Base-by-base conservation (phyloP, 495 filamentous ascomycete species). In the Penicillium lividum region DNA sequence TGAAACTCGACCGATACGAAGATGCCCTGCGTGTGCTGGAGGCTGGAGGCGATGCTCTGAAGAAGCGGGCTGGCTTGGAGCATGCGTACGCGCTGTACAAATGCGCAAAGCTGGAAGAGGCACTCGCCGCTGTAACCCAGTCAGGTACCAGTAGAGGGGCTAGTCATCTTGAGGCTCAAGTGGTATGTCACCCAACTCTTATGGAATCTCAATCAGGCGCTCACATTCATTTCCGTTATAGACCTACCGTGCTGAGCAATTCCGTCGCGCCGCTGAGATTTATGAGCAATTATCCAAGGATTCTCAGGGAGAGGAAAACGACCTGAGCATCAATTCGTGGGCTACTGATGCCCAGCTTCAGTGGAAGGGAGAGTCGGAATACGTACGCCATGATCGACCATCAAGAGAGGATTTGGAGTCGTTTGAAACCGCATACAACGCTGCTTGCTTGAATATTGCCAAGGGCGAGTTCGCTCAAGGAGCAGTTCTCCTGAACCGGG, bases 1-100 rank as follows among this genome's bases (percentile, higher is more conserved):
- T 98, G 51, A 96, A 95, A 69, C 86, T 98, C 51, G 95, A 99
- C 69, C 91, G 93, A 57, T 97, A 88, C 71, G 88, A 94, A 18
- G 94, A 98, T 75, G 89, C 92, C 25, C 78, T 96, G 49, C 86
- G 84, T 44, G 83, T 85, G 33, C 81, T 98, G 55, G 85, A 91
- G 66, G 83, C 86, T 38, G 87, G 82, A 45, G 89, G 88, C 34
- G 79, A 88, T 62, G 73, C 70, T 51, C 70, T 97, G 56, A 88
- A 88, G 68, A 76, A 86, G 49, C 70, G 68, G 36, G 93, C 89
- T 28, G 65, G 77, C 10, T 72, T 96, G 45, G 94, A 97, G 74
- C 89, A 89, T 69, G 90, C 91, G 4, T 99, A 99, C 80, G 88
- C 89, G 16, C 78, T 96, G 22, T 99, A 98, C 76, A 97, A 95